A percentile compares a stretch with the other conserved stretches of the same genome.
Conservation (phyloP, 2,329 filamentous ascomycete species). For the Dothidotthia symphoricarpi region DNA sequence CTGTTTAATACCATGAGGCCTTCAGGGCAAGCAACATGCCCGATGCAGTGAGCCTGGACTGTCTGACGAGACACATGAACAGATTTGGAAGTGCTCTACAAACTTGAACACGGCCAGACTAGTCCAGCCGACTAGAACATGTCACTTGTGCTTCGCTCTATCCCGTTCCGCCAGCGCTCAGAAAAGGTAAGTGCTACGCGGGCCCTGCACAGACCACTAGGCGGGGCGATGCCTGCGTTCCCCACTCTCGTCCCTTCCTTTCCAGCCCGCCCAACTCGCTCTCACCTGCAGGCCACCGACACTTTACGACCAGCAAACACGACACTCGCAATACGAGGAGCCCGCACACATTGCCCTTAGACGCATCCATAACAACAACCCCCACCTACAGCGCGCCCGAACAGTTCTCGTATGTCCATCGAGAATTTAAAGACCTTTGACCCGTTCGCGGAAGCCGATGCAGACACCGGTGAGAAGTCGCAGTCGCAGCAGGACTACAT, state of each 20-base stretch:
- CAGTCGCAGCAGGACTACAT: slow-evolving; percentile 90
- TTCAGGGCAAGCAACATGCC: too few species aligned
- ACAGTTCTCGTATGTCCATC: slow-evolving; percentile 35
- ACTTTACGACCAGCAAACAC: slow-evolving; percentile 8
- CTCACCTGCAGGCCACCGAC: slow-evolving; percentile 9
- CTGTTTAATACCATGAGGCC: too few species aligned
- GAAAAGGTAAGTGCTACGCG: background rate
- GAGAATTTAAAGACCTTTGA: slow-evolving; percentile 58
- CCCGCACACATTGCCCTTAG: background rate
- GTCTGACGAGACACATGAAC: too few species aligned
- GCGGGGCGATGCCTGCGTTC: slow-evolving; percentile 15
- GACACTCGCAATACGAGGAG: slow-evolving; percentile 2
- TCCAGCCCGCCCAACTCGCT: slow-evolving; percentile 12
- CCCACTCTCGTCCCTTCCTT: slow-evolving; percentile 18
- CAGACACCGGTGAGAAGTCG: slow-evolving; percentile 94
- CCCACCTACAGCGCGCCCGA: slow-evolving; percentile 26
- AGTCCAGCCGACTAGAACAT: too few species aligned
- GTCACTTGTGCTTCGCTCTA: background rate
- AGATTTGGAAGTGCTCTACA: too few species aligned
- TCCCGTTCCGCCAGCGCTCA: background rate
- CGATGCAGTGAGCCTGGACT: too few species aligned
- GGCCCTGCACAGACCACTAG: slow-evolving; percentile 6
- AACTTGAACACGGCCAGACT: too few species aligned
- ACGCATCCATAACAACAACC: slow-evolving; percentile 13
- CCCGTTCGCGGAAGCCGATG: slow-evolving; percentile 99